Conservation (phyloP, 805 yeast species). For the Kuraishia piskuri region DNA sequence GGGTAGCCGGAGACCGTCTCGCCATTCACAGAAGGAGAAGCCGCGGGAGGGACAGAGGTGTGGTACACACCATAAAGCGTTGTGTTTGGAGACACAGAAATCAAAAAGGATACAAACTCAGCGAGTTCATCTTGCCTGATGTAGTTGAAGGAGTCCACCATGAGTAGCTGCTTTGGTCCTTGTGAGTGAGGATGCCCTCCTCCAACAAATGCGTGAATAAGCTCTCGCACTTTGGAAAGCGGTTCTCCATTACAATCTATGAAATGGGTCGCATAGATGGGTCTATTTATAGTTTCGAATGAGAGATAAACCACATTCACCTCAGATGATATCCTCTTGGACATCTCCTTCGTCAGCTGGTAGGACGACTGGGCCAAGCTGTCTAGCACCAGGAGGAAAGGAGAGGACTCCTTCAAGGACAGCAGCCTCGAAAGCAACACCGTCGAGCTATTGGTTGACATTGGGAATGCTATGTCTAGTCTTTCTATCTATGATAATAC, state of each 20-base stretch:
- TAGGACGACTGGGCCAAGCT: constrained; percentile 60
- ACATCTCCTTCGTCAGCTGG: constrained; percentile 49
- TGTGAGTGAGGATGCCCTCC: neutral
- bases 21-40: neutral
- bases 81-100: constrained; percentile 20
- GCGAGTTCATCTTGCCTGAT: constrained; percentile 38
- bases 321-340: constrained; percentile 25
- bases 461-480: neutral
- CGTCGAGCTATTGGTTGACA: constrained; percentile 13
- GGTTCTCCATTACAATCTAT: constrained; percentile 30
- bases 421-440: constrained; percentile 62
- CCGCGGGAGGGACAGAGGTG: constrained; percentile 15
- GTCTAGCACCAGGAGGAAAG: constrained; percentile 65
- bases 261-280: constrained; percentile 39
- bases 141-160: constrained; percentile 66
- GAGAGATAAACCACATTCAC: constrained; percentile 46
- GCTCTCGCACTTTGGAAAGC: constrained; percentile 4
- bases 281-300: constrained; percentile 54
- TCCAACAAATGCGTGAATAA: constrained; percentile 2
- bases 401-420: constrained; percentile 62
- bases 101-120: constrained; percentile 38
- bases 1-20: constrained; percentile 38
- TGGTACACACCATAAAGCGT: constrained; percentile 28
- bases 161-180: constrained; percentile 30
- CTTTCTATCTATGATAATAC: no score